Evolutionary conservation across 257 asterid genomes (phyloP), one percentile per base, ranked within the genome.

Genomic region (Schizonepeta tenuifolia): DNA sequence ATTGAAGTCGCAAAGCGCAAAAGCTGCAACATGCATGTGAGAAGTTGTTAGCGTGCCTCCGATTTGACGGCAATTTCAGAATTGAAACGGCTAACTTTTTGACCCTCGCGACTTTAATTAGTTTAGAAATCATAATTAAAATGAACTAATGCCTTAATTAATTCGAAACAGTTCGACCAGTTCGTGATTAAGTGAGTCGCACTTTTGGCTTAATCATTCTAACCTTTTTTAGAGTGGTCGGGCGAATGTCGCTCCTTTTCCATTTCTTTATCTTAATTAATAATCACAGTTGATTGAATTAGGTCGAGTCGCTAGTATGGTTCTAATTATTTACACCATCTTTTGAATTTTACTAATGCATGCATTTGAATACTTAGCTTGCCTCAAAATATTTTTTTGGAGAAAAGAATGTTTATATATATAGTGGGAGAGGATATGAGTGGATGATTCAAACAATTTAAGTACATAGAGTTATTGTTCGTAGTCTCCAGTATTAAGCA

Each of bases 1-100:
- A 75, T 75, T 80, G 56, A 67, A 75, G 74, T 79, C 64, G 78
- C 66, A 50, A 49, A 31, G 43, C 2, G 17, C 57, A 56, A 69
- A 79, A 60, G 78, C 66, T 75, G 70, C 60, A 75, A 63, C 82
- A 75, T 66, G 84, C 82, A 75, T 66, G 84, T 73, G 82, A 72
- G 51, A 41, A 79, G 80, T 76, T 18, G 78, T 76, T 79, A 63
- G 35, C 57, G 50, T 69, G 78, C 58, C 43, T 33, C 33, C 75
- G 5, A 49, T 43, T 43, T 43, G 59, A 56, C 70, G 62, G 74
- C 77, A 64, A 41, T 49, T 73, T 63, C 36, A 70, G 75, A 67
- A 36, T 31, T 59, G 72, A 61, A 53, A 38, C 70, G 70, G 67
- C 73, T 56, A 54, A 40, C 71, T 35, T 65, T 65, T 60, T 65